Evolutionary conservation across 176 grass and related monocot species (phyloP), one percentile per base, ranked within the genome.

Genomic region (Alloteropsis semialata): DNA sequence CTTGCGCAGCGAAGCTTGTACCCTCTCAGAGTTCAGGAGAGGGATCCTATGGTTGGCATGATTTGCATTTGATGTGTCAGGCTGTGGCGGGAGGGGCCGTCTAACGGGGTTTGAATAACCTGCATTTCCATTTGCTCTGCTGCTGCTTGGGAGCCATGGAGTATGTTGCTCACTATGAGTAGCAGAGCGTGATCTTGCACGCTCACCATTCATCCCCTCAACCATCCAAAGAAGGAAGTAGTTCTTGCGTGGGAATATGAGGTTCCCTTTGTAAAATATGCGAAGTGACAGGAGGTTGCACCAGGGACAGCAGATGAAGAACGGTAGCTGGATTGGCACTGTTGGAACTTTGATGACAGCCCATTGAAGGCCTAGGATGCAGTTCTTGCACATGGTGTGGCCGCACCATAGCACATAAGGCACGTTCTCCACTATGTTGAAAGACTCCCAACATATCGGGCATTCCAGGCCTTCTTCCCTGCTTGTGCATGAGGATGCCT

Each of bases 151-250:
- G 33, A 77, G 41, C 79, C 63, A 87, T 51, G 79, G 38, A 22
- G 53, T 62, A 12, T 67, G 79, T 53, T 82, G 79, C 41, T 87
- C 87, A 15, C 33, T 83, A 25, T 54, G 58, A 79, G 70, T 33
- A 58, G 49, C 57, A 59, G 84, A 73, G 27, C 78, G 42, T 15
- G 87, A 87, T 69, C 44, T 88, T 4, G 59, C 78, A 65, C 84
- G 81, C 55, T 97, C 89, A 2, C 87, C 89, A 75, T 94, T 97
- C 87, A 91, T 91, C 27, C 87, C 87, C 85, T 97, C 91, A 8
- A 94, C 91, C 94, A 97, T 97, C 94, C 94, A 97, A 36, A 97
- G 88, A 14, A 94, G 85, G 82, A 97, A 94, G 59, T 97, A 97
- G 72, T 94, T 94, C 32, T 97, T 97, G 30, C 91, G 54, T 39